Percentiles rank a stretch among this genome's conserved stretches.
Conservation (phyloP, 768 basidiomycete genomes). For the Boletus edulis region DNA sequence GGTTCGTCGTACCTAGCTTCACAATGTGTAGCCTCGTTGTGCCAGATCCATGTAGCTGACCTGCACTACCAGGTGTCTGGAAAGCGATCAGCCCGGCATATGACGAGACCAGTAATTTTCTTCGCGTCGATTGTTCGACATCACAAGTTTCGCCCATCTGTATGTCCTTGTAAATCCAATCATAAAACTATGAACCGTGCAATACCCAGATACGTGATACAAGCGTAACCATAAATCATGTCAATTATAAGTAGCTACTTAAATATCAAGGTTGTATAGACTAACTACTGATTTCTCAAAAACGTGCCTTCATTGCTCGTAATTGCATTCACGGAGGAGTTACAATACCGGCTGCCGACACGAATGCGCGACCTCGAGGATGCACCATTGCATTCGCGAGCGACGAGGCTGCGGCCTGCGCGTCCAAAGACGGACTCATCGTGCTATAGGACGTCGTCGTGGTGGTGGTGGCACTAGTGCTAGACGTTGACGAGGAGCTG, state of each 20-base stretch:
- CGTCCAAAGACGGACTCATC: slow-evolving; percentile 3
- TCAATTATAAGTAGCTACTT: neutral
- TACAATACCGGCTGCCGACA: neutral
- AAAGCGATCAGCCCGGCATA: too few relatives aligned
- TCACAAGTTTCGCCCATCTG: neutral
- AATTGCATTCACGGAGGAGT: neutral
- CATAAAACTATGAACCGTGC: neutral
- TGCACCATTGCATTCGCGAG: slow-evolving; percentile 9
- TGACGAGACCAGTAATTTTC: neutral
- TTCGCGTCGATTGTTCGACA: neutral
- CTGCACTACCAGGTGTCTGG: too few relatives aligned
- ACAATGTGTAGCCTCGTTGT: neutral
- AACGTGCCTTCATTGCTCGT: neutral
- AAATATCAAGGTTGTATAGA: neutral
- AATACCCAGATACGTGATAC: neutral
- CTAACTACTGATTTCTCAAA: neutral
- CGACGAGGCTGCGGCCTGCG: slow-evolving; percentile 20
- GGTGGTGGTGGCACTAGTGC: neutral
- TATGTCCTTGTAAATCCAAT: too few relatives aligned
- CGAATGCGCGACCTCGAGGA: neutral
- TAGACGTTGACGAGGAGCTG: slow-evolving; percentile 1
- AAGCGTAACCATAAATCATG: too few relatives aligned
- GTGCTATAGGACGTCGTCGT: neutral
- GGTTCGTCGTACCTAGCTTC: neutral
- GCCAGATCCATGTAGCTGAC: neutral